These are phyloP conservation scores for Botrytis medusae DNA, from an alignment of 2,329 filamentous ascomycete species.

Conservation along the genomic window DNA sequence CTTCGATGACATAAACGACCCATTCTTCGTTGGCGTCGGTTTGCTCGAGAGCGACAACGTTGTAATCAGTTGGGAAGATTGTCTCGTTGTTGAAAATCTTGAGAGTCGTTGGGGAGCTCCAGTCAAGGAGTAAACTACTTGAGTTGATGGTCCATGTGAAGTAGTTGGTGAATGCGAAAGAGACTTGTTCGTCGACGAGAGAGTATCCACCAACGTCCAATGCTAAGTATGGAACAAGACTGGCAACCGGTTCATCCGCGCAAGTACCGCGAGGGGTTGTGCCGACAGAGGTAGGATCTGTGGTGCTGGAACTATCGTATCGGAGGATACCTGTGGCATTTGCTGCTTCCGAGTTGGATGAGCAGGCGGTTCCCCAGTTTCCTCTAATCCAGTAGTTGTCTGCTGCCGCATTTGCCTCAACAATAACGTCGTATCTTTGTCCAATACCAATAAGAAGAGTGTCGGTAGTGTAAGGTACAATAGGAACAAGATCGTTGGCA, in stretches of 20 bases:
- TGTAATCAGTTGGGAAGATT: slow-evolving; percentile 37
- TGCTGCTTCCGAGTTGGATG: slow-evolving; percentile 55
- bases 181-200: slow-evolving; percentile 25
- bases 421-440: slow-evolving; percentile 49
- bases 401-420: slow-evolving; percentile 55
- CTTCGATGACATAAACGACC: slow-evolving; percentile 37
- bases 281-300: slow-evolving; percentile 36
- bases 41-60: slow-evolving; percentile 27
- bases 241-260: slow-evolving; percentile 36
- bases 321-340: slow-evolving; percentile 45
- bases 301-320: slow-evolving; percentile 42
- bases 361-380: slow-evolving; percentile 51
- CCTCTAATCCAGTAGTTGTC: slow-evolving; percentile 58
- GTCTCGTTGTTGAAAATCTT: slow-evolving; percentile 38
- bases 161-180: slow-evolving; percentile 34
- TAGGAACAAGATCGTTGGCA: slow-evolving; percentile 57
- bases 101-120: slow-evolving; percentile 47
- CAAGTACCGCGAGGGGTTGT: slow-evolving; percentile 31
- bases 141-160: slow-evolving; percentile 52
- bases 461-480: slow-evolving; percentile 53
- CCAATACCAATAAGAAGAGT: slow-evolving; percentile 56
- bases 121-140: slow-evolving; percentile 49
- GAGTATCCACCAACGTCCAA: slow-evolving; percentile 31
- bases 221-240: slow-evolving; percentile 35
- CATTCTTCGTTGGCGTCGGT: slow-evolving; percentile 23